Percentiles rank a stretch among this genome's conserved stretches.
Conservation (phyloP, 108 stramenopile genomes). For the Pseudonitzschia multiseries region DNA sequence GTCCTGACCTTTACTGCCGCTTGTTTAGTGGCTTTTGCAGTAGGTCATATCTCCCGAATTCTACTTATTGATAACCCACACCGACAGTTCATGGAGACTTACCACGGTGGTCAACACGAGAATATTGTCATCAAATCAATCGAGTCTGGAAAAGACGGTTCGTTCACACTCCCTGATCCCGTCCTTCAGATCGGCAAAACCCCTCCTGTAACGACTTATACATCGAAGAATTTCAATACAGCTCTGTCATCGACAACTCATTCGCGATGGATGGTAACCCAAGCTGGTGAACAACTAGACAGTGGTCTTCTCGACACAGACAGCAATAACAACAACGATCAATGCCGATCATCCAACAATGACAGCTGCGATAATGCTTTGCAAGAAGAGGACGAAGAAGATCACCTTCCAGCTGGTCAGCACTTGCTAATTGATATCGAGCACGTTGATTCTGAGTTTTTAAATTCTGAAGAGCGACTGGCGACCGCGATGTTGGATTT, state of each 20-base stretch:
- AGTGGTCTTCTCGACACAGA: not conserved
- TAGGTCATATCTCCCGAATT: constrained; percentile 51
- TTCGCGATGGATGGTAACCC: constrained; percentile 33
- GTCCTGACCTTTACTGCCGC: constrained; percentile 2
- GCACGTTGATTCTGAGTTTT: constrained; percentile 52
- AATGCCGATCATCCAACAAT: constrained; percentile 7
- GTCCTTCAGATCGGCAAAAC: constrained; percentile 53
- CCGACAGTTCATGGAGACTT: not conserved
- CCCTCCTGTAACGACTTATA: constrained; percentile 64
- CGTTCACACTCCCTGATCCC: constrained; percentile 39
- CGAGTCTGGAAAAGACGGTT: not conserved
- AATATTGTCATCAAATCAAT: not conserved
- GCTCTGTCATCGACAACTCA: constrained; percentile 26
- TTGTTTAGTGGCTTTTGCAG: constrained; percentile 44
- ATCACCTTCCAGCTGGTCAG: constrained; percentile 71
- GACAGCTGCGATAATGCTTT: not conserved
- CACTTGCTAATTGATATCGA: constrained; percentile 71
- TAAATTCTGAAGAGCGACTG: constrained; percentile 60
- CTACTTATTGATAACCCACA: constrained; percentile 31
- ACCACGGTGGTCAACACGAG: not conserved
- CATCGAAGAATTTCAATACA: constrained; percentile 68
- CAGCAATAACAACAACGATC: constrained; percentile 6
- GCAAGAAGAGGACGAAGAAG: constrained; percentile 28
- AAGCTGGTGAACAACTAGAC: constrained; percentile 9
- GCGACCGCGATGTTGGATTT: constrained; percentile 66